These are phyloP conservation scores for Dujonia santamariae DNA, from an alignment of 1,139 yeast species.

Conservation along the genomic window DNA sequence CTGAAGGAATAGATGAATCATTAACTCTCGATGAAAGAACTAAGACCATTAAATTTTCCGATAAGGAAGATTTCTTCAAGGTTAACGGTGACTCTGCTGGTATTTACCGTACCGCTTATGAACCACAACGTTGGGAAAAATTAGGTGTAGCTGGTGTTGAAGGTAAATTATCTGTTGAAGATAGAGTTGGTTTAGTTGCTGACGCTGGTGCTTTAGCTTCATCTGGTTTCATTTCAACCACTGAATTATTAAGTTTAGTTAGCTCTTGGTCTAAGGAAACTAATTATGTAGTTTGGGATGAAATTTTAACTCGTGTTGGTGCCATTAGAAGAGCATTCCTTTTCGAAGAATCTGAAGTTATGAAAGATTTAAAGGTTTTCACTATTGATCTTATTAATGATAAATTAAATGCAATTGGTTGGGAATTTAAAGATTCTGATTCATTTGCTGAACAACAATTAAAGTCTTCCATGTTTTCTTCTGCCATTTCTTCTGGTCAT, in stretches of 20 bases:
- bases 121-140: slow-evolving; percentile 69
- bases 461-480: slow-evolving; percentile 66
- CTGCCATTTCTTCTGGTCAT: slow-evolving; percentile 65
- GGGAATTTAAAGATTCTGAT: slow-evolving; percentile 62
- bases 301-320: slow-evolving; percentile 54
- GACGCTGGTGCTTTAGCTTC: slow-evolving; percentile 74
- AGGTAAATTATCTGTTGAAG: slow-evolving; percentile 72
- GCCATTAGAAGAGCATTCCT: slow-evolving; percentile 64
- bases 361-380: slow-evolving; percentile 57
- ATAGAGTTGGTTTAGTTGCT: slow-evolving; percentile 81
- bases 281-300: slow-evolving; percentile 78
- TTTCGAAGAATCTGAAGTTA: slow-evolving; percentile 59
- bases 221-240: slow-evolving; percentile 70
- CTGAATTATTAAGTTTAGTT: slow-evolving; percentile 61
- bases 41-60: slow-evolving; percentile 42
- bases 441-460: slow-evolving; percentile 72
- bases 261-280: slow-evolving; percentile 66
- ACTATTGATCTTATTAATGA: slow-evolving; percentile 56
- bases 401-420: slow-evolving; percentile 63
- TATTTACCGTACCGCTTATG: slow-evolving; percentile 76
- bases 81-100: slow-evolving; percentile 83
- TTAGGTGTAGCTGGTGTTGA: slow-evolving; percentile 68
- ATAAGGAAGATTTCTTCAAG: slow-evolving; percentile 61
- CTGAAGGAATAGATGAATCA: slow-evolving; percentile 62
- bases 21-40: slow-evolving; percentile 56